Evolutionary conservation across 352 stramenopile species (phyloP), one percentile per base, ranked within the genome.

Genomic region (Globisporangium abappressorium): DNA sequence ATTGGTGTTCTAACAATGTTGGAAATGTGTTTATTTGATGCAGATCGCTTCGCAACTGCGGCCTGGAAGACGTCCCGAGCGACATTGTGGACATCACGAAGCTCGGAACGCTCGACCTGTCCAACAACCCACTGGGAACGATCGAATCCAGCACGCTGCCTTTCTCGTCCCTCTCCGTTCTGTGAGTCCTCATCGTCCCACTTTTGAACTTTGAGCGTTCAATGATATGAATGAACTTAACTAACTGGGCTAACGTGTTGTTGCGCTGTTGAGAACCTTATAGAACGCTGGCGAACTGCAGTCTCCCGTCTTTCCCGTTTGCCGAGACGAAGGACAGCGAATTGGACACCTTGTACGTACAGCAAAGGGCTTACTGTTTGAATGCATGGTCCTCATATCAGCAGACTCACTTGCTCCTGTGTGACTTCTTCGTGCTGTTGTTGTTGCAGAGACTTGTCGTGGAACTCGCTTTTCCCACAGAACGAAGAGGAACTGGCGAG

Each of bases 281-380:
- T n/a, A 64, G 58, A 24, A 28, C 15, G 26, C 58, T 64, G 26
- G 5, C 58, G 26, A 64, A 64, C 58, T 64, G 58, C 58, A 64
- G 38, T 55, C 58, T 64, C 18, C 24, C 55, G 58, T 64, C 58
- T 28, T 64, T 64, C 18, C 58, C 58, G 28, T 64, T 64, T 30
- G 36, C 15, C 41, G 58, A 56, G 38, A 64, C 41, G 18, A 36
- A 33, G 18, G 22, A 3, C 24, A 54, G 11, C 24, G 15, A 20
- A 8, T 41, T 64, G 38, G 38, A 56, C 12, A 36, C 58, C 4
- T 24, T 64, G 58, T 64, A 18, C 15, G 58, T 46, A 20, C 38
- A 26, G 24, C 24, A 26, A 26, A 26, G 24, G 24, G 24, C 24
- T 26, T 26, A 26, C 24, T 26, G 24, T 26, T 26, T 26, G 24